phyloP scores from a whole-genome alignment of 2,329 filamentous ascomycete species.

The Graphilbum sp. region DNA sequence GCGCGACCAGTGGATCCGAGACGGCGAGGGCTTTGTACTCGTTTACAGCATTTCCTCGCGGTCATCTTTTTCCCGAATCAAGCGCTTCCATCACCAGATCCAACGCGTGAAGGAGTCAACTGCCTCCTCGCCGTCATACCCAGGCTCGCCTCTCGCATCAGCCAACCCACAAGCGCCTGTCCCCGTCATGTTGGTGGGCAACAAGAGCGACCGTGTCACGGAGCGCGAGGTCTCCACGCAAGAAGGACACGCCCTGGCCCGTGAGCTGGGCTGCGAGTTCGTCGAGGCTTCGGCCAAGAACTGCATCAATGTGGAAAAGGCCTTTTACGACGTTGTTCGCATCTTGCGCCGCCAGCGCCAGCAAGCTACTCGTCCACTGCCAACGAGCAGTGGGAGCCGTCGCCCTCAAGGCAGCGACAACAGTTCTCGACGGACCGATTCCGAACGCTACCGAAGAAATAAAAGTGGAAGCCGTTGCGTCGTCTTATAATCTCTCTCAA shows the following conservation, averaged over 20 bases:
- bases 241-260: slow-evolving; percentile 80
- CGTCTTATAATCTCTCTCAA: slow-evolving; percentile 10
- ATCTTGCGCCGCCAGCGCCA: slow-evolving; percentile 51
- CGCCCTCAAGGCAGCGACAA: slow-evolving; percentile 7
- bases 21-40: slow-evolving; percentile 91
- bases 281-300: slow-evolving; percentile 96
- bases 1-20: slow-evolving; percentile 94
- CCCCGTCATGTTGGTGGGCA: slow-evolving; percentile 95
- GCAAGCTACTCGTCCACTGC: slow-evolving; percentile 11
- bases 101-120: slow-evolving; percentile 91
- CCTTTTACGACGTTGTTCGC: slow-evolving; percentile 92
- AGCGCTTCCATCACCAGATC: slow-evolving; percentile 91
- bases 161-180: slow-evolving; percentile 49
- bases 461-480: slow-evolving; percentile 9
- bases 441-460: slow-evolving; percentile 9
- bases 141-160: slow-evolving; percentile 53
- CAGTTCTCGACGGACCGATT: slow-evolving; percentile 6
- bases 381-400: slow-evolving; percentile 7
- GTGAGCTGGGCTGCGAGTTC: slow-evolving; percentile 88
- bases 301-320: slow-evolving; percentile 96
- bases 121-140: slow-evolving; percentile 59
- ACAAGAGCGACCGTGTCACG: slow-evolving; percentile 93
- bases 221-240: slow-evolving; percentile 94
- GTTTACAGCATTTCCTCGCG: slow-evolving; percentile 98
- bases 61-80: slow-evolving; percentile 87